Percentiles rank a stretch among this genome's conserved stretches.
These are phyloP conservation scores for Zygosaccharomyces pseudorouxii DNA, from an alignment of 805 yeast genomes.

Conservation along the genomic window DNA sequence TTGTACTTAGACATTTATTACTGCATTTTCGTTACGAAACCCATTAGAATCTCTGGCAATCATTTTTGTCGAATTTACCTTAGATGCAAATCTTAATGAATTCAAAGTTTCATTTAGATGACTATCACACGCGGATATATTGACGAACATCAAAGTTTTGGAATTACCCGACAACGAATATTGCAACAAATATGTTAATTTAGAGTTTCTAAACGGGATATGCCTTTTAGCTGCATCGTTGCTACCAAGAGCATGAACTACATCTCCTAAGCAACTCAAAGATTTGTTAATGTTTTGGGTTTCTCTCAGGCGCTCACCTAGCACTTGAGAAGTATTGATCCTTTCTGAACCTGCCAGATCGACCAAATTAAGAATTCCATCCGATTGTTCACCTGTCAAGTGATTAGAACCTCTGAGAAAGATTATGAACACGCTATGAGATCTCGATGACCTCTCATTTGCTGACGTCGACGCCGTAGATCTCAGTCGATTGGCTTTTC, in stretches of 20 bases:
- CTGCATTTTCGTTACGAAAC: neutral
- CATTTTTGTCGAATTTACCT: slow-evolving; percentile 57
- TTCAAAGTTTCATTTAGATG: slow-evolving; percentile 76
- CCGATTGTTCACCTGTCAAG: slow-evolving; percentile 43
- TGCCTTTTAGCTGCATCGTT: slow-evolving; percentile 56
- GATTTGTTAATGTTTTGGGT: slow-evolving; percentile 88
- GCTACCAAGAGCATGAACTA: slow-evolving; percentile 68
- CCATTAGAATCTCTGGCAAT: slow-evolving; percentile 10
- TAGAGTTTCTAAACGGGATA: slow-evolving; percentile 91
- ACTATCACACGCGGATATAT: slow-evolving; percentile 60
- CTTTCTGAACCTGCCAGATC: slow-evolving; percentile 96
- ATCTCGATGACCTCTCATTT: slow-evolving; percentile 83
- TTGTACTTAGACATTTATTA: slow-evolving; percentile 3
- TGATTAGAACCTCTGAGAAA: slow-evolving; percentile 51
- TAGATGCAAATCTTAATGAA: slow-evolving; percentile 84
- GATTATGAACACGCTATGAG: slow-evolving; percentile 78
- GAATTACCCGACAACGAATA: slow-evolving; percentile 81
- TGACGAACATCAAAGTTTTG: slow-evolving; percentile 91
- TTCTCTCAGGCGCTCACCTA: slow-evolving; percentile 77
- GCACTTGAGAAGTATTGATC: slow-evolving; percentile 64
- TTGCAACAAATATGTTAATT: slow-evolving; percentile 79
- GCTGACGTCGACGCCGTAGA: slow-evolving; percentile 77
- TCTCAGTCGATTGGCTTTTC: slow-evolving; percentile 55
- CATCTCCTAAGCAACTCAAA: slow-evolving; percentile 84
- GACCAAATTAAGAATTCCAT: slow-evolving; percentile 70